Base-by-base conservation (phyloP, 2,329 filamentous ascomycete genomes). In the Aureobasidium sp. region DNA sequence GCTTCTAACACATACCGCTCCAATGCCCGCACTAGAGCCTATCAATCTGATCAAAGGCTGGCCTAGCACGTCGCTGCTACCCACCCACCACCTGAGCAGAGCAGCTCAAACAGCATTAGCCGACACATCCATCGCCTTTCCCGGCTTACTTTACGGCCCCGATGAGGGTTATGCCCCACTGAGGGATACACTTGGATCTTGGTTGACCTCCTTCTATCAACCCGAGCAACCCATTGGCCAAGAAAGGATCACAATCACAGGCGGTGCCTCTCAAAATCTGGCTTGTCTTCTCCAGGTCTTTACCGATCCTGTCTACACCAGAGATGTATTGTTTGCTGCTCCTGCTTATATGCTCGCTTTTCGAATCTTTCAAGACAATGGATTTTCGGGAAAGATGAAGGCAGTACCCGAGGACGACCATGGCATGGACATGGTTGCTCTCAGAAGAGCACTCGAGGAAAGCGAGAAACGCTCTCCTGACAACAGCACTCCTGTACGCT, bases 261-360 rank as follows among this genome's bases (percentile, higher is more conserved):
- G 91, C 48, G 92, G 92, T 17, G 92, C 92, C 3, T 90, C 85
- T 66, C 91, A 96, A 78, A 91, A 87, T 70, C 73, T 96, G 2
- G 90, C 88, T 0, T 88, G 85, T 69, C 76, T 96, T 4, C 76
- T 96, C 54, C 84, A 88, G 72, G 88, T 88, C 33, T 96, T 88
- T 70, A 89, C 90, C 0, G 92, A 96, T 71, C 88, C 90, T 0
- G 74, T 79, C 2, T 87, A 86, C 69, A 96, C 92, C 1, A 79
- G 82, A 49, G 84, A 84, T 66, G 79, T 96, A 11, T 96, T 90
- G 88, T 82, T 92, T 74, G 85, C 91, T 1, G 85, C 88, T 22
- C 92, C 92, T 5, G 88, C 87, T 50, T 96, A 96, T 71, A 89
- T 90, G 73, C 79, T 96, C n/a, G 89, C 86, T 0, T 91, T 89